Conservation (phyloP, 208 protist genomes). For the Acanthamoeba polyphaga region DNA sequence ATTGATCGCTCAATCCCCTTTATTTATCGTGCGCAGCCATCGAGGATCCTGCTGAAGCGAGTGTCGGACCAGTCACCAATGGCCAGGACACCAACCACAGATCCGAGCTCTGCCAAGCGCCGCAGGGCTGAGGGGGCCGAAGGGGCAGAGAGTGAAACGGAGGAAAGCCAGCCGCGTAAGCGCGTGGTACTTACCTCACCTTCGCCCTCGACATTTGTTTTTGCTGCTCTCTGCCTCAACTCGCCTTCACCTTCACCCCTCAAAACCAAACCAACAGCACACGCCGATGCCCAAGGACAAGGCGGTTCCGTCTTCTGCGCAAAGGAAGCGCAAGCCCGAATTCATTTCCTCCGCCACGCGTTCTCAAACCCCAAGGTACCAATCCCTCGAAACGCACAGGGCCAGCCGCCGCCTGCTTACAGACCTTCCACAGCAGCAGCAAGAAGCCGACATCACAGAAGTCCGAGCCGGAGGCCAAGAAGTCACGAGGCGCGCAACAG, state of each 20-base stretch:
- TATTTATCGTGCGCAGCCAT: neutral
- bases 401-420: neutral
- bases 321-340: constrained; percentile 27
- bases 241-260: neutral
- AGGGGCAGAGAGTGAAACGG: neutral
- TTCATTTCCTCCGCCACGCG: neutral
- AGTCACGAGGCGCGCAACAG: neutral
- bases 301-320: neutral
- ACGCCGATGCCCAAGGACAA: constrained; percentile 46
- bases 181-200: neutral
- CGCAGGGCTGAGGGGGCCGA: neutral
- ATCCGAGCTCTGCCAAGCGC: neutral
- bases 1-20: neutral
- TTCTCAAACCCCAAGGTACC: neutral
- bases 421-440: neutral
- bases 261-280: neutral
- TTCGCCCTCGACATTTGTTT: neutral
- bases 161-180: neutral
- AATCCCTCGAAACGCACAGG: neutral
- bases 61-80: neutral
- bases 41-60: neutral
- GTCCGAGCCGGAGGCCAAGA: neutral
- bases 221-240: neutral
- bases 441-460: neutral
- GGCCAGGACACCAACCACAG: neutral